These are phyloP conservation scores for Pleurotus citrinopileatus DNA, from an alignment of 768 basidiomycete species.

Conservation along the genomic window DNA sequence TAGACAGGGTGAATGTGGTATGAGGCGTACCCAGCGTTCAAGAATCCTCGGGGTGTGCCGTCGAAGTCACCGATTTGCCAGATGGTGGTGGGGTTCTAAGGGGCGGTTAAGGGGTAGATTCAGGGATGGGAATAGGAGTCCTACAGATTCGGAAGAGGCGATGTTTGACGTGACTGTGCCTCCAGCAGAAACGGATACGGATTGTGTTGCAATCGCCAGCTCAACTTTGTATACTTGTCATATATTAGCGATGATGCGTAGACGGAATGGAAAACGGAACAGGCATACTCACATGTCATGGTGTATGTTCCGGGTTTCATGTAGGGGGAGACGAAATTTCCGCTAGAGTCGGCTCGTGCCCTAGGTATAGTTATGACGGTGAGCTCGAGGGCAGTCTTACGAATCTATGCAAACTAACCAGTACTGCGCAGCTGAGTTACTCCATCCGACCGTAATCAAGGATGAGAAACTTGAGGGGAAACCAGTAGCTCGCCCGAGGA, in stretches of 20 bases:
- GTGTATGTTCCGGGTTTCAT: conserved; percentile 47
- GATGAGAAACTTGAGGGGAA: conserved; percentile 19
- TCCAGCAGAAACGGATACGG: conserved; percentile 25
- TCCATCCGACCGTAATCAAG: conserved; percentile 24
- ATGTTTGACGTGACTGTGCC: conserved; percentile 26
- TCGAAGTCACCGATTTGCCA: conserved; percentile 37
- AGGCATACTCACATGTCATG: conserved; percentile 29
- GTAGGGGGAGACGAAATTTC: conserved; percentile 31
- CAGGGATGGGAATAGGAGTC: not conserved
- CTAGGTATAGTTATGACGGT: conserved; percentile 11
- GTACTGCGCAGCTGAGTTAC: conserved; percentile 28
- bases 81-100: conserved; percentile 25
- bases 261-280: not conserved
- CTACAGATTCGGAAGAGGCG: conserved; percentile 26
- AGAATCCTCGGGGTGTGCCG: conserved; percentile 33
- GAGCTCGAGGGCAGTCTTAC: not conserved
- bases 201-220: conserved; percentile 24
- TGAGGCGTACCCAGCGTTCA: conserved; percentile 34
- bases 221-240: conserved; percentile 34
- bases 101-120: not conserved
- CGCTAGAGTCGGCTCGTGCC: conserved; percentile 27
- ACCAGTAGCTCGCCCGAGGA: conserved; percentile 28
- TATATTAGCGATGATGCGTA: not conserved
- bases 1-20: not conserved
- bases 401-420: conserved; percentile 19